These are phyloP conservation scores for Aspergillus sp. DNA, from an alignment of 2,329 filamentous ascomycete genomes.

Conservation along the genomic window DNA sequence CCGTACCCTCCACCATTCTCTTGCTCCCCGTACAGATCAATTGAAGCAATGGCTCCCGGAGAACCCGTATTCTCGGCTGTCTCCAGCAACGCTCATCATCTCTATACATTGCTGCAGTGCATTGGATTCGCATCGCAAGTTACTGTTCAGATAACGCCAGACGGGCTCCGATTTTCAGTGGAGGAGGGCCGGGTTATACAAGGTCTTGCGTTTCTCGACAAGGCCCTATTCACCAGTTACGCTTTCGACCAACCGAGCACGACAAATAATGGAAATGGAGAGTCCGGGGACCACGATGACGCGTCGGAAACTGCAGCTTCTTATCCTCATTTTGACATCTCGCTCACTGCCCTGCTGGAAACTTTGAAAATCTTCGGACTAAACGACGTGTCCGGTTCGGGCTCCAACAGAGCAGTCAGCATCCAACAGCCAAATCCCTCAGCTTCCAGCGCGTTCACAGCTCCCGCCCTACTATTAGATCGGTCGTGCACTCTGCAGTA, in stretches of 20 bases:
- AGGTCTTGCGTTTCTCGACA: slow-evolving; percentile 80
- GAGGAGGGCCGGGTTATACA: slow-evolving; percentile 89
- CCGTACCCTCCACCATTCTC: slow-evolving; percentile 1
- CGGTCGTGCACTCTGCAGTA: slow-evolving; percentile 84
- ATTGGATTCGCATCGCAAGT: slow-evolving; percentile 54
- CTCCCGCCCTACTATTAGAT: slow-evolving; percentile 71
- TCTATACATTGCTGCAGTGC: slow-evolving; percentile 53
- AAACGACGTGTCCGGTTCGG: slow-evolving; percentile 47
- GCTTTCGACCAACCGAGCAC: slow-evolving; percentile 49
- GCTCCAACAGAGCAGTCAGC: slow-evolving; percentile 18
- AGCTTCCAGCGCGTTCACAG: slow-evolving; percentile 67
- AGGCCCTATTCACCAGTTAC: slow-evolving; percentile 79
- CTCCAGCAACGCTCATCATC: slow-evolving; percentile 53
- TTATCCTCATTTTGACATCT: slow-evolving; percentile 73
- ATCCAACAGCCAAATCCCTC: slow-evolving; percentile 28
- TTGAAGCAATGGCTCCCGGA: slow-evolving; percentile 10
- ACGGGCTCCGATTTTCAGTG: slow-evolving; percentile 78
- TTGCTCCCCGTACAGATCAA: slow-evolving; percentile 5
- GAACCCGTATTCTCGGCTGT: slow-evolving; percentile 51
- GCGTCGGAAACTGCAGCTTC: slow-evolving; percentile 22
- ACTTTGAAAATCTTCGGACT: slow-evolving; percentile 91
- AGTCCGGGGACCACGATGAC: slow-evolving; percentile 30
- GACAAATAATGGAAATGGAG: slow-evolving; percentile 11
- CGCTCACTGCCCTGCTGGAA: slow-evolving; percentile 77
- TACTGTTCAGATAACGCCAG: slow-evolving; percentile 67